A percentile compares a stretch with the other conserved stretches of the same genome.
These are phyloP conservation scores for Aspergillus nomiae DNA, from an alignment of 2,329 filamentous ascomycete genomes.

Conservation along the genomic window DNA sequence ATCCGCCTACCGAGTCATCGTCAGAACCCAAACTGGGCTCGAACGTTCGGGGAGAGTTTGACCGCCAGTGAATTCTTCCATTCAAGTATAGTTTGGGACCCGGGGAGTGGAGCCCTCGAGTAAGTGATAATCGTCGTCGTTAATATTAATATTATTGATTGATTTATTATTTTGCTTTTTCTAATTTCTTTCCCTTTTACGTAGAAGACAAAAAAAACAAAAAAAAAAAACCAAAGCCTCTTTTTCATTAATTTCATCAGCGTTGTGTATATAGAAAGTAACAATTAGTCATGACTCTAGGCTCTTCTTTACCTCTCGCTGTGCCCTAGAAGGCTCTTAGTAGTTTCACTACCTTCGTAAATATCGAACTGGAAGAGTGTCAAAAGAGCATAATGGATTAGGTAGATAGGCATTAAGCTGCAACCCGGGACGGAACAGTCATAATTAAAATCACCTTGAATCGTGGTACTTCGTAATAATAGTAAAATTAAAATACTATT, in stretches of 20 bases:
- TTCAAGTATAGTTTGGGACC: conserved; percentile 20
- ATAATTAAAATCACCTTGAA: conserved; percentile 3
- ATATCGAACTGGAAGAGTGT: background rate
- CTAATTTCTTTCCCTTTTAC: background rate
- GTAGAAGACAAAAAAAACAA: too few relatives aligned
- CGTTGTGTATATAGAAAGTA: background rate
- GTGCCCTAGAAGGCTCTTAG: background rate
- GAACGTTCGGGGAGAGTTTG: conserved; percentile 22
- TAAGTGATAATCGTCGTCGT: conserved; percentile 14
- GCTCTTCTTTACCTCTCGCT: background rate
- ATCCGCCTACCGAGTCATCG: conserved; percentile 14
- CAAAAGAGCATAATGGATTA: background rate
- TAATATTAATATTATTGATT: background rate
- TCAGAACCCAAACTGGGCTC: conserved; percentile 19
- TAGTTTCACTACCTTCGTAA: background rate
- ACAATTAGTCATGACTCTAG: background rate
- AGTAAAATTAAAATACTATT: conserved; percentile 19
- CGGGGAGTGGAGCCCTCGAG: conserved; percentile 20
- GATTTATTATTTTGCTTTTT: background rate
- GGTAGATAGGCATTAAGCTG: background rate
- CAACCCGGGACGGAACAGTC: background rate
- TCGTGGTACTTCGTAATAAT: conserved; percentile 5
- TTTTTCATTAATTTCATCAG: background rate
- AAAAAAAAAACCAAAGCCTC: background rate
- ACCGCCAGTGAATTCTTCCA: conserved; percentile 22